A percentile compares a stretch with the other conserved stretches of the same genome.
Conservation (phyloP, 768 basidiomycete species). For the Russula sp. region DNA sequence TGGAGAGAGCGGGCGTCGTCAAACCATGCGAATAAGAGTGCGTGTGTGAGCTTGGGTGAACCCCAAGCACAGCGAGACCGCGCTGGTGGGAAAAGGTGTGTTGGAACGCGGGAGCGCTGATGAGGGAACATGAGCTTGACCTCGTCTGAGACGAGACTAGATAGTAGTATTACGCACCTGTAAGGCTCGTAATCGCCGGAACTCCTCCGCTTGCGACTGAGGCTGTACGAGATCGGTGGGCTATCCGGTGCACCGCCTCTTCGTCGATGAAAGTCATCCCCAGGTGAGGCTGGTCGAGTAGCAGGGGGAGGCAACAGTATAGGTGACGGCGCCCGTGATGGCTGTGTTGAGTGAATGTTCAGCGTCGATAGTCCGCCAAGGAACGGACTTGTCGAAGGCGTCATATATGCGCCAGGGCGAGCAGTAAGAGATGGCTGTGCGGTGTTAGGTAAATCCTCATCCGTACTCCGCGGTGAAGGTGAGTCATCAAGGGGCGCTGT, state of each 20-base stretch:
- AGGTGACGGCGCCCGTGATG: slow-evolving; percentile 68
- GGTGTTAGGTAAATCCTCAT: slow-evolving; percentile 43
- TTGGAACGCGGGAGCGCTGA: slow-evolving; percentile 30
- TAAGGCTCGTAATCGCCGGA: slow-evolving; percentile 28
- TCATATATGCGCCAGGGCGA: slow-evolving; percentile 34
- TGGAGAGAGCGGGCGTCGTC: slow-evolving; percentile 58
- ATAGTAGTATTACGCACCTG: slow-evolving; percentile 19
- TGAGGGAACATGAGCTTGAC: slow-evolving; percentile 14
- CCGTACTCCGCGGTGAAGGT: slow-evolving; percentile 65
- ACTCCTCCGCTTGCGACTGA: slow-evolving; percentile 28
- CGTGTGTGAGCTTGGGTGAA: slow-evolving; percentile 24
- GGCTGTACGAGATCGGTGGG: slow-evolving; percentile 31
- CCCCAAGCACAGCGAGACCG: slow-evolving; percentile 17
- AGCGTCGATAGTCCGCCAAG: slow-evolving; percentile 70
- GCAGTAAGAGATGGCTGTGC: slow-evolving; percentile 16
- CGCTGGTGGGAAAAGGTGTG: slow-evolving; percentile 30
- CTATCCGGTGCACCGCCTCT: slow-evolving; percentile 32
- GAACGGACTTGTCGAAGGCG: slow-evolving; percentile 76
- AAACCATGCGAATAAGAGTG: slow-evolving; percentile 30
- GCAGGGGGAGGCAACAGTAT: slow-evolving; percentile 55
- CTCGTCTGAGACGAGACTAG: slow-evolving; percentile 21
- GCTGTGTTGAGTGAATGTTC: slow-evolving; percentile 64
- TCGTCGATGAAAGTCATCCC: slow-evolving; percentile 28
- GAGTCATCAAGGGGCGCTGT: slow-evolving; percentile 43
- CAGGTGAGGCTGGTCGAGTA: slow-evolving; percentile 34